Conservation (phyloP, 2,329 filamentous ascomycete genomes). For the Lasiodiplodia citricola region DNA sequence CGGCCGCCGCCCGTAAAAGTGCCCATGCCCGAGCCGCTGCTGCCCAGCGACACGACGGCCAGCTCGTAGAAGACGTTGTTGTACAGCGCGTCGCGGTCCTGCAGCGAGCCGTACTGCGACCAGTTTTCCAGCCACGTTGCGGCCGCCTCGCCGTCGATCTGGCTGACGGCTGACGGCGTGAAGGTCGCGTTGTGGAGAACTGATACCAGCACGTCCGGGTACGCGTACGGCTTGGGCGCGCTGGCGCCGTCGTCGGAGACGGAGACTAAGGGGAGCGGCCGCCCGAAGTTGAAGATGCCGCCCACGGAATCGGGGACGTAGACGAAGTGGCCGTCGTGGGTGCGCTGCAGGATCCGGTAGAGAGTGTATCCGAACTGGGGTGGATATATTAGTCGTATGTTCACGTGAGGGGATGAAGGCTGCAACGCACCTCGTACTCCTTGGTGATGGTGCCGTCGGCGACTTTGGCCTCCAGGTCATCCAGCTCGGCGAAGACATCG, state of each 20-base stretch:
- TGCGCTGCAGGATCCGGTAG: conserved; percentile 57
- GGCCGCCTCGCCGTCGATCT: conserved; percentile 63
- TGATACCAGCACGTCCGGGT: conserved; percentile 52
- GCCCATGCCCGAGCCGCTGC: conserved; percentile 48
- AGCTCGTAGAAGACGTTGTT: conserved; percentile 57
- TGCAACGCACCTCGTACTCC: conserved; percentile 42
- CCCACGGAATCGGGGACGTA: conserved; percentile 61
- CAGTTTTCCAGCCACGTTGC: conserved; percentile 55
- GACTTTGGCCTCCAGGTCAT: conserved; percentile 46
- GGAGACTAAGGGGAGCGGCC: conserved; percentile 60
- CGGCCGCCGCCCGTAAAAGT: conserved; percentile 52
- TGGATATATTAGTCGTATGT: neutral
- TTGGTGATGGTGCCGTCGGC: conserved; percentile 43
- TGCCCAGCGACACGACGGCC: conserved; percentile 48
- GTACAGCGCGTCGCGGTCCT: conserved; percentile 65
- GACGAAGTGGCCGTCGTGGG: conserved; percentile 69
- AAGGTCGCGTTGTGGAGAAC: conserved; percentile 51
- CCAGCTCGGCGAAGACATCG: conserved; percentile 49
- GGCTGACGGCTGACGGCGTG: conserved; percentile 56
- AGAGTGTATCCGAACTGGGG: conserved; percentile 55
- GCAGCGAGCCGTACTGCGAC: conserved; percentile 54
- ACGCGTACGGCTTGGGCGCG: conserved; percentile 63
- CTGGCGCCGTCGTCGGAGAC: conserved; percentile 65
- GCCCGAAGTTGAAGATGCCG: conserved; percentile 55
- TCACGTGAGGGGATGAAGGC: neutral